These are phyloP conservation scores for Colletotrichum simmondsii DNA, from an alignment of 2,329 filamentous ascomycete genomes.

Conservation along the genomic window DNA sequence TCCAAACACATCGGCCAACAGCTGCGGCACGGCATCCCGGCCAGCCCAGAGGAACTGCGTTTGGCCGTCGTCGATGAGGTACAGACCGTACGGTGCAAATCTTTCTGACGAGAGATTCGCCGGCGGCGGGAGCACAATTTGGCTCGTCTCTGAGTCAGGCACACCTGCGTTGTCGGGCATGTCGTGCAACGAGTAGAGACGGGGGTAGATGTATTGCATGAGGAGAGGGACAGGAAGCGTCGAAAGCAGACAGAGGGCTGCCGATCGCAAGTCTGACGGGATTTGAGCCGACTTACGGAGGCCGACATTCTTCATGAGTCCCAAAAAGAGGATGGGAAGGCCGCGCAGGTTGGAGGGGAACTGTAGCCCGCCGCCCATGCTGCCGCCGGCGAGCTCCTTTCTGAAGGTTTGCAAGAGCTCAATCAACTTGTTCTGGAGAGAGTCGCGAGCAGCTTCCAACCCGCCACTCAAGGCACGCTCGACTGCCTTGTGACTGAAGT, in stretches of 20 bases:
- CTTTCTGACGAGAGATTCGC: conserved; percentile 89
- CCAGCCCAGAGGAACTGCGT: conserved; percentile 98
- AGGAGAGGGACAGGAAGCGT: conserved; percentile 90
- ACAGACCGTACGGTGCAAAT: conserved; percentile 89
- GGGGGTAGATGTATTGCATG: conserved; percentile 92
- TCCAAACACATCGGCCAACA: conserved; percentile 91
- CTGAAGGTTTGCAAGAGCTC: conserved; percentile 95
- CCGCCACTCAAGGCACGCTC: conserved; percentile 88
- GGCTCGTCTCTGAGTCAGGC: conserved; percentile 85
- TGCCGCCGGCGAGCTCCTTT: conserved; percentile 95
- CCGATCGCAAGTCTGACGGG: conserved; percentile 91
- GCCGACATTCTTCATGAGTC: conserved; percentile 95
- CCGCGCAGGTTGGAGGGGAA: conserved; percentile 93
- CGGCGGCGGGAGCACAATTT: conserved; percentile 87
- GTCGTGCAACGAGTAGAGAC: conserved; percentile 89
- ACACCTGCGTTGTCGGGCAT: conserved; percentile 95
- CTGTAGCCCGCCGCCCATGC: conserved; percentile 93
- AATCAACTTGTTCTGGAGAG: conserved; percentile 88
- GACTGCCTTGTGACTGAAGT: conserved; percentile 97
- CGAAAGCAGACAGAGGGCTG: conserved; percentile 92
- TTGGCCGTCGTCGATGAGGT: conserved; percentile 96
- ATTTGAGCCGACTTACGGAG: conserved; percentile 94
- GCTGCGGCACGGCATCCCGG: conserved; percentile 88
- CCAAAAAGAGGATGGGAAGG: conserved; percentile 90
- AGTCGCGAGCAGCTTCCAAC: conserved; percentile 89